Evolutionary conservation across 331 rosid genomes (phyloP), one percentile per base, ranked within the genome.

Genomic region (Malus hybrid): DNA sequence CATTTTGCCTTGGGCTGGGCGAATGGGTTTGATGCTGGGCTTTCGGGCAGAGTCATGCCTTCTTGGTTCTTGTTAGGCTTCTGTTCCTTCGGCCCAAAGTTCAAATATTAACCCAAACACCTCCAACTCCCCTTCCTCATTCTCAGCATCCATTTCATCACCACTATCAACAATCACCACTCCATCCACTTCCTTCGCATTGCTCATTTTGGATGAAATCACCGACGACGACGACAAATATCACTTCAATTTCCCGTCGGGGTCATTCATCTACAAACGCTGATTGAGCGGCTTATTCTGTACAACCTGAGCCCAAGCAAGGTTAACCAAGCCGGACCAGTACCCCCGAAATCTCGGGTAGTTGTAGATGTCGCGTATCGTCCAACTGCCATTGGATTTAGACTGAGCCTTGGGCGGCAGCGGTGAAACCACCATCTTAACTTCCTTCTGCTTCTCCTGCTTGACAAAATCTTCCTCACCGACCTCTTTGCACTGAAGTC

Each of bases 271-370:
- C 15, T 87, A 83, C 60, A 90, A 85, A 34, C 90, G 79, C n/a
- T 92, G 96, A 77, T 92, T 88, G 22, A 95, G 75, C 33, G 97
- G 96, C 60, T 92, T 92, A 73, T 92, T 95, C 96, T 95, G 99
- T 32, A 95, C 97, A 9, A 90, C 99, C 71, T 88, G 92, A 6
- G 99, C 99, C 99, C 99, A 95, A 65, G 97, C 99, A 29, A 95
- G 85, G 79, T 82, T 90, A 48, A 84, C 90, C 90, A 89, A 79
- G 13, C 86, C 96, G 4, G 95, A 67, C 28, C 88, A 81, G 72
- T 91, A 89, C 6, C 98, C 96, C 0, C 88, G 86, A 61, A 85
- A 83, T 14, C 92, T 71, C 3, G 93, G 97, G 75, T 92, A 88
- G 78, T 79, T 75, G 78, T 87, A 90, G 67, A 92, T 82, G 74